Percentiles rank a stretch among this genome's conserved stretches.
These are phyloP conservation scores for Incumbomyces delicatus DNA, from an alignment of 2,329 filamentous ascomycete genomes.

Conservation along the genomic window DNA sequence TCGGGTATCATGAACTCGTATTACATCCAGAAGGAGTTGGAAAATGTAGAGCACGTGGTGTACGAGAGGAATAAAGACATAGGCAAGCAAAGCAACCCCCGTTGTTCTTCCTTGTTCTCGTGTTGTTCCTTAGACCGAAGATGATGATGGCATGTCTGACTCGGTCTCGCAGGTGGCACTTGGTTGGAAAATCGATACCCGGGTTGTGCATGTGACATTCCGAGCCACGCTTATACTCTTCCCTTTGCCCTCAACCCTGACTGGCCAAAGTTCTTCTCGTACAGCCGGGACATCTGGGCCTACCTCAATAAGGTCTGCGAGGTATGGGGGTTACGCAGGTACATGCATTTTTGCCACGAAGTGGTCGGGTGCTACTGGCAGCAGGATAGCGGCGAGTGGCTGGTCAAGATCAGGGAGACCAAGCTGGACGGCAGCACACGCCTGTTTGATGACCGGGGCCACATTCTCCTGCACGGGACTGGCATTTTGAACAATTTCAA, in stretches of 20 bases:
- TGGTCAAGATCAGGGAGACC: constrained; percentile 37
- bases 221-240: constrained; percentile 40
- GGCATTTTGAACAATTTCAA: constrained; percentile 25
- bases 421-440: constrained; percentile 23
- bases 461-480: constrained; percentile 36
- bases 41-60: constrained; percentile 22
- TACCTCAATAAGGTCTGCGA: constrained; percentile 34
- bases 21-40: constrained; percentile 16
- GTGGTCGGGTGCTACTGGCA: constrained; percentile 41
- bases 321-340: constrained; percentile 31
- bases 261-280: constrained; percentile 34
- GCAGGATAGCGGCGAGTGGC: constrained; percentile 41
- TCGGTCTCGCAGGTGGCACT: constrained; percentile 24
- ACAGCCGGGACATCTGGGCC: constrained; percentile 32
- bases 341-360: constrained; percentile 44
- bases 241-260: constrained; percentile 34
- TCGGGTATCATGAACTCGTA: constrained; percentile 60
- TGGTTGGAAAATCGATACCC: constrained; percentile 22
- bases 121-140: too few relatives aligned
- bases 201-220: constrained; percentile 7
- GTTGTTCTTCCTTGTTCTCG: too few relatives aligned
- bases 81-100: too few relatives aligned
- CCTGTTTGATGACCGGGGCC: constrained; percentile 35
- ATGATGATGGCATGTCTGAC: too few relatives aligned
- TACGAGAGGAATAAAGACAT: constrained; percentile 25